phyloP scores from a whole-genome alignment of 192 early-diverging fungal genomes.

The Coemansia sp. region DNA sequence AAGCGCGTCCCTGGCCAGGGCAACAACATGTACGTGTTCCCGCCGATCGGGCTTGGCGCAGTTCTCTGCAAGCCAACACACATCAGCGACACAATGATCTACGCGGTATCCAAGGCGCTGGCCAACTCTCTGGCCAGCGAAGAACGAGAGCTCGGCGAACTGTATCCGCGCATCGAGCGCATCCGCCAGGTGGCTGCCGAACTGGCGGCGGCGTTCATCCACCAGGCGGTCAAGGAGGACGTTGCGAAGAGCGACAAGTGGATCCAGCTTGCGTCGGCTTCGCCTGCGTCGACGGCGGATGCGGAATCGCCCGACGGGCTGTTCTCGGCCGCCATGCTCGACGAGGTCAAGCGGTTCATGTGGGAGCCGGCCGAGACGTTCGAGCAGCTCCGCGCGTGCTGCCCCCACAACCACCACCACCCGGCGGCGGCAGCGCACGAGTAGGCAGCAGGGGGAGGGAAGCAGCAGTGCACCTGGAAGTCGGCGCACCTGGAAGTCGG shows the following conservation, averaged over 20 bases:
- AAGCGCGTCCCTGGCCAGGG: constrained; percentile 72
- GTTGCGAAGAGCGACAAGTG: constrained; percentile 46
- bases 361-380: constrained; percentile 27
- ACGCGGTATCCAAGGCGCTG: constrained; percentile 70
- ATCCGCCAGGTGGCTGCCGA: constrained; percentile 69
- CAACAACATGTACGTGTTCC: constrained; percentile 96
- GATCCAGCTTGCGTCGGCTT: constrained; percentile 35
- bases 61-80: constrained; percentile 67
- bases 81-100: constrained; percentile 82
- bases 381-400: constrained; percentile 21
- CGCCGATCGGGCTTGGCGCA: constrained; percentile 85
- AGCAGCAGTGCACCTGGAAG: no score
- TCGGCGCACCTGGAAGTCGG: no score
- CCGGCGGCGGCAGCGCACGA: neutral
- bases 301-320: constrained; percentile 10
- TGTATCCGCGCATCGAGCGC: constrained; percentile 55
- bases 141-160: constrained; percentile 61
- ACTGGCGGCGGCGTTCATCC: constrained; percentile 74
- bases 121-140: constrained; percentile 66
- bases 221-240: constrained; percentile 57
- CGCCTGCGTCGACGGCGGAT: neutral
- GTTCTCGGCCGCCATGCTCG: constrained; percentile 7
- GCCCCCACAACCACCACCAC: constrained; percentile 24
- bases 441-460: neutral
- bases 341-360: constrained; percentile 18